These are phyloP conservation scores for Rhododendron griersonianum DNA, from an alignment of 148 eudicot genomes.

Conservation along the genomic window DNA sequence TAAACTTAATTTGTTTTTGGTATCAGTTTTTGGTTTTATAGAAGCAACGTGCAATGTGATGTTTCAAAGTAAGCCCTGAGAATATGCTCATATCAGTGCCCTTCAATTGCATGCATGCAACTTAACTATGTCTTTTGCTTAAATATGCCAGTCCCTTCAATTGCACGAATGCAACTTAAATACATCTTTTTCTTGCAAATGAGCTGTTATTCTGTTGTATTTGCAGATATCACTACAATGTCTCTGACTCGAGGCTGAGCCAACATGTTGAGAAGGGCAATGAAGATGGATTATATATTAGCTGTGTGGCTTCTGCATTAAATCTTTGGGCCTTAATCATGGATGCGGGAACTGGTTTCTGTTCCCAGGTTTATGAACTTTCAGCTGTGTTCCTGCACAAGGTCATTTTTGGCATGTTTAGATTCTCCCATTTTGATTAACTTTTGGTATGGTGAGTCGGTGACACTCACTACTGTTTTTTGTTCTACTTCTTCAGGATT, in stretches of 20 bases:
- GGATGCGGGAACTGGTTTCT: slow-evolving; percentile 88
- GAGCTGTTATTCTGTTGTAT: neutral
- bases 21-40: neutral
- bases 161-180: neutral
- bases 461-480: slow-evolving; percentile 3
- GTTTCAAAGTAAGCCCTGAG: neutral
- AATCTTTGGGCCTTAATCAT: slow-evolving; percentile 86
- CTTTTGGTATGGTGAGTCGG: neutral
- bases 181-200: neutral
- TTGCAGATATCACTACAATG: slow-evolving; percentile 83
- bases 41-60: neutral
- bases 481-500: slow-evolving; percentile 38
- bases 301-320: slow-evolving; percentile 76
- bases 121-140: neutral
- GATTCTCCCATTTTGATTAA: neutral
- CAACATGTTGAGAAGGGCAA: slow-evolving; percentile 85
- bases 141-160: neutral
- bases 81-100: neutral
- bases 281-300: slow-evolving; percentile 72
- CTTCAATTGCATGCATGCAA: neutral
- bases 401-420: slow-evolving; percentile 30
- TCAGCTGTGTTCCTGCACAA: slow-evolving; percentile 75
- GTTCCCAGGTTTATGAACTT: slow-evolving; percentile 71
- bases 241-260: slow-evolving; percentile 69
- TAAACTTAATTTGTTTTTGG: neutral